Percentiles rank a stretch among this genome's conserved stretches.
These are phyloP conservation scores for Stereum hirsutum DNA, from an alignment of 1,284 basidiomycete species.

Conservation along the genomic window DNA sequence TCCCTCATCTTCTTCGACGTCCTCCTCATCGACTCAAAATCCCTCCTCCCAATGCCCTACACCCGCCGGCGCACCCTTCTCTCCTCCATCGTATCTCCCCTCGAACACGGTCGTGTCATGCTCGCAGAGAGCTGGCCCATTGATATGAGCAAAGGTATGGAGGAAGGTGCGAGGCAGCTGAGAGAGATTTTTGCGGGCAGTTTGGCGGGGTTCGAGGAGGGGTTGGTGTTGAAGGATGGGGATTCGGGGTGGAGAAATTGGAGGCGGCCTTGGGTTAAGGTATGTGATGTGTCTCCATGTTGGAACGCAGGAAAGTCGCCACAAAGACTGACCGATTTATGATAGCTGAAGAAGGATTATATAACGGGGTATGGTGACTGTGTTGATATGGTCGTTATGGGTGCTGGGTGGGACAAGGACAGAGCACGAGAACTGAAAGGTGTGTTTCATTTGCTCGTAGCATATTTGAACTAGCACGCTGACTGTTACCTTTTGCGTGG, in stretches of 20 bases:
- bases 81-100: conserved; percentile 42
- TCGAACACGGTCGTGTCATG: conserved; percentile 49
- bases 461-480: conserved; percentile 1
- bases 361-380: conserved; percentile 76
- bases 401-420: conserved; percentile 70
- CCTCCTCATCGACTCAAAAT: conserved; percentile 51
- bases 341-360: conserved; percentile 64
- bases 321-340: conserved; percentile 14
- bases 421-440: conserved; percentile 70
- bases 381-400: conserved; percentile 70
- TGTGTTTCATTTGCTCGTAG: conserved; percentile 20
- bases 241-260: conserved; percentile 58
- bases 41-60: conserved; percentile 50
- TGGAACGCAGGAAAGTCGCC: too few species aligned
- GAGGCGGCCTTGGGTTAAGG: conserved; percentile 69
- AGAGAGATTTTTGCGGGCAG: conserved; percentile 39
- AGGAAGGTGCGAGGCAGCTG: conserved; percentile 22
- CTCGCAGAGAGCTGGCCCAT: conserved; percentile 46
- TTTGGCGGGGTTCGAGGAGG: conserved; percentile 46
- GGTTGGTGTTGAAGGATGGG: conserved; percentile 72
- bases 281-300: conserved; percentile 27
- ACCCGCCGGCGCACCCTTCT: conserved; percentile 47
- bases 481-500: background rate
- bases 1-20: conserved; percentile 83
- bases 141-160: conserved; percentile 16